These are phyloP conservation scores for Coffea humblotiana DNA, from an alignment of 305 asterid species.

Conservation along the genomic window DNA sequence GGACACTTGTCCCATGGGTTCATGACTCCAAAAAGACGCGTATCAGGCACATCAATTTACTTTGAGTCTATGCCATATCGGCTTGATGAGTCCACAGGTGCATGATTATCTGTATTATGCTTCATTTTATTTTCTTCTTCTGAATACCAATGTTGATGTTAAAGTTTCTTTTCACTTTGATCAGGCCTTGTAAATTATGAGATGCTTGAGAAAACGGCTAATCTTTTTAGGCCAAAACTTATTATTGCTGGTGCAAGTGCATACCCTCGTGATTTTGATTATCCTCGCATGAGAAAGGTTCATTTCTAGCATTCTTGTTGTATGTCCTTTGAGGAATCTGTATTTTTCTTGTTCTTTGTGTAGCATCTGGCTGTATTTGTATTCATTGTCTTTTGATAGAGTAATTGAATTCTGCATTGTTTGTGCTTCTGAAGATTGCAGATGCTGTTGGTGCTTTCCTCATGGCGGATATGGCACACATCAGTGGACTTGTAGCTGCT, in stretches of 20 bases:
- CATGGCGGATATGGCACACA: constrained; percentile 99
- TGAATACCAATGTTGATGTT: not conserved
- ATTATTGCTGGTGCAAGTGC: constrained; percentile 98
- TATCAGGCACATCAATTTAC: constrained; percentile 90
- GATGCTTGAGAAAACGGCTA: constrained; percentile 88
- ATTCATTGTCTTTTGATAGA: not conserved
- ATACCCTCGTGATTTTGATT: constrained; percentile 91
- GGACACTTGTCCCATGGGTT: constrained; percentile 45
- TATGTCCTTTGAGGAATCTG: no score
- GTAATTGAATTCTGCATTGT: not conserved
- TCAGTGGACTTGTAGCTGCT: constrained; percentile 96
- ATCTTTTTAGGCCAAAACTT: constrained; percentile 88
- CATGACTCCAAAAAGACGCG: constrained; percentile 95
- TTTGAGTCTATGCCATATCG: constrained; percentile 97
- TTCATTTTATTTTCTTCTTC: not conserved
- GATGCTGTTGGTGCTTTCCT: constrained; percentile 93
- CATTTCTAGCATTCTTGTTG: not conserved
- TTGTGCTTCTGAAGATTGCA: constrained; percentile 55
- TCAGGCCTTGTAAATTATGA: constrained; percentile 89
- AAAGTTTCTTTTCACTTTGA: constrained; percentile 14
- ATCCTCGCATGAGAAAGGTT: constrained; percentile 89
- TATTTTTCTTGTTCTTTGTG: not conserved
- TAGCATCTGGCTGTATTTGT: not conserved
- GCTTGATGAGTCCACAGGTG: constrained; percentile 73
- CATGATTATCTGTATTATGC: not conserved